A percentile compares a stretch with the other conserved stretches of the same genome.
Evolutionary conservation across 805 yeast species (phyloP).

Genomic region (Hagleromyces aurorensis): DNA sequence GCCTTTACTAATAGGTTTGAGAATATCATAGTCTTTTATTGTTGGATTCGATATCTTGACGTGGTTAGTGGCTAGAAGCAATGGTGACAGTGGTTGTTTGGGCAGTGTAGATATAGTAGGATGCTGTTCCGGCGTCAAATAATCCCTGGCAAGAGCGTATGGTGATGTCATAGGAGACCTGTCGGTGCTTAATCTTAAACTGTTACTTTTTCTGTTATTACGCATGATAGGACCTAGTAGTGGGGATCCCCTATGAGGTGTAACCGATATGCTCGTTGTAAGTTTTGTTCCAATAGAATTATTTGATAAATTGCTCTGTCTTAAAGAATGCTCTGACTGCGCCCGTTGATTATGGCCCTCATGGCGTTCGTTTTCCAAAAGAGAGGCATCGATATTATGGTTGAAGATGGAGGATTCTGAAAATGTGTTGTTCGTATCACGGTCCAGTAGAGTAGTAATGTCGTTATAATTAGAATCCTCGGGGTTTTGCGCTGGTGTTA

Average conservation of each 20-base stretch:
- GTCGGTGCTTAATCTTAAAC: slow-evolving; percentile 20
- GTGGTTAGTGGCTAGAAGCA: slow-evolving; percentile 59
- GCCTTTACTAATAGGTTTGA: slow-evolving; percentile 92
- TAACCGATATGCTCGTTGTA: slow-evolving; percentile 25
- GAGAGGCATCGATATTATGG: too few species aligned
- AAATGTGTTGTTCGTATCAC: too few species aligned
- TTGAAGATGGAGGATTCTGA: too few species aligned
- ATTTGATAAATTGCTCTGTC: too few species aligned
- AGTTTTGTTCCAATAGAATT: slow-evolving; percentile 18
- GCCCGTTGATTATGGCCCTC: too few species aligned
- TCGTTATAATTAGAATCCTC: slow-evolving; percentile 6
- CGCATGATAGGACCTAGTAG: slow-evolving; percentile 27
- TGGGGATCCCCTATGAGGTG: slow-evolving; percentile 53
- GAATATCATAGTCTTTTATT: slow-evolving; percentile 79
- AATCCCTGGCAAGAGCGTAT: slow-evolving; percentile 41
- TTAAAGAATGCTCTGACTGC: too few species aligned
- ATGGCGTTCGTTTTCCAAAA: too few species aligned
- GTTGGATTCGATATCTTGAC: slow-evolving; percentile 53
- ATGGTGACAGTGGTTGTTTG: slow-evolving; percentile 73
- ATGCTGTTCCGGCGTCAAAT: slow-evolving; percentile 28
- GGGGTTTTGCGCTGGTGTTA: slow-evolving; percentile 19
- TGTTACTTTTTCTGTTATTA: slow-evolving; percentile 41
- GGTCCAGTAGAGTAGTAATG: too few species aligned
- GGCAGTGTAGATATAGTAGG: slow-evolving; percentile 21
- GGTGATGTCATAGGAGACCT: slow-evolving; percentile 55